These are phyloP conservation scores for Euryodendron excelsum DNA, from an alignment of 148 eudicot genomes.

Conservation along the genomic window DNA sequence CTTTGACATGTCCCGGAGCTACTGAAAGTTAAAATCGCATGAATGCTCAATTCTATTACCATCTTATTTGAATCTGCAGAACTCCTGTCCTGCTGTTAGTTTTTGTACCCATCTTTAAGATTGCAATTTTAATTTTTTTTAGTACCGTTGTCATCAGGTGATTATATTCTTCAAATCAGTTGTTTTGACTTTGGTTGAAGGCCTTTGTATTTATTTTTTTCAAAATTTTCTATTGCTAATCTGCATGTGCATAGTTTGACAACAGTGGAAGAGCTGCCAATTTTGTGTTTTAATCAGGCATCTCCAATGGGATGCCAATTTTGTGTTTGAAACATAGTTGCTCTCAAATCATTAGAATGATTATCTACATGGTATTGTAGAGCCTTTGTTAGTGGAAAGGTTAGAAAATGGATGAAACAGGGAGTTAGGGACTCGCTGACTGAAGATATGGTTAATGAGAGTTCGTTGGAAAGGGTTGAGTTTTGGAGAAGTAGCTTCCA, in stretches of 20 bases:
- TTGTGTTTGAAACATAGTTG: neutral
- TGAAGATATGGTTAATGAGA: neutral
- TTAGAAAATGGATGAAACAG: neutral
- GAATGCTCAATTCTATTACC: neutral
- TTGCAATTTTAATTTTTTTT: neutral
- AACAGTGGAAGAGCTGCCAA: neutral
- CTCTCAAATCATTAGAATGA: neutral
- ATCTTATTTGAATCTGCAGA: neutral
- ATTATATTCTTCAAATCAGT: neutral
- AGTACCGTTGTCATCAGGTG: neutral
- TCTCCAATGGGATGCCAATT: too few species aligned
- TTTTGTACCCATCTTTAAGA: conserved; percentile 3
- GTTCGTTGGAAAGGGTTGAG: neutral
- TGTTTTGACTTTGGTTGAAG: neutral
- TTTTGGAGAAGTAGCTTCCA: neutral
- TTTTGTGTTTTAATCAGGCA: too few species aligned
- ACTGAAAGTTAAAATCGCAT: conserved; percentile 7
- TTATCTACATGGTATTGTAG: too few species aligned
- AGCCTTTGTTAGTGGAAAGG: neutral
- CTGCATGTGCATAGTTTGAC: too few species aligned
- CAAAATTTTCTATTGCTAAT: too few species aligned
- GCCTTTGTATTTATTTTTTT: too few species aligned
- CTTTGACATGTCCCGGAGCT: neutral
- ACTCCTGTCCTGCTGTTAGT: neutral
- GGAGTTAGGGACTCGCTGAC: neutral